Percentiles rank a stretch among this genome's conserved stretches.
phyloP scores from a whole-genome alignment of 495 filamentous ascomycete species.

The Neurospora africana region DNA sequence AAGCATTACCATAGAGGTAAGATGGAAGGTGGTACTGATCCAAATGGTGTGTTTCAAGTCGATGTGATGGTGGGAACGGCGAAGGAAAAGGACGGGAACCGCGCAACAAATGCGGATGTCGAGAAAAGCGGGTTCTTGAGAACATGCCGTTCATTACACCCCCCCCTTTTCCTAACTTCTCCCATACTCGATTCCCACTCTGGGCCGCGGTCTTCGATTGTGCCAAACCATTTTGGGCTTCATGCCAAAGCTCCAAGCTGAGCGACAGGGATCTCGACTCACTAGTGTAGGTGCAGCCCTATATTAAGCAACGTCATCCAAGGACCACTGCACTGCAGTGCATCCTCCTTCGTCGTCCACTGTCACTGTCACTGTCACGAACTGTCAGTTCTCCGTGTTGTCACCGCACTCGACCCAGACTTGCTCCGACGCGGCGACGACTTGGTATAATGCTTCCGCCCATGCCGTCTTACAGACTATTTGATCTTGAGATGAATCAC shows the following conservation, averaged over 20 bases:
- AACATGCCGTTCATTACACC: not conserved
- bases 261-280: conserved; percentile 10
- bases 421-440: not conserved
- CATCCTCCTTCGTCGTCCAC: not conserved
- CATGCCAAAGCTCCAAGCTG: conserved; percentile 12
- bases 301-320: conserved; percentile 26
- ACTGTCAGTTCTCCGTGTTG: not conserved
- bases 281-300: conserved; percentile 21
- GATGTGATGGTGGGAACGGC: not conserved
- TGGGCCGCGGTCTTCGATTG: conserved; percentile 8
- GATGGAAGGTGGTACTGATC: not conserved
- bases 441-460: not conserved
- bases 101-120: not conserved
- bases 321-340: not conserved
- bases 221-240: conserved; percentile 19
- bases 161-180: not conserved
- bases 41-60: not conserved
- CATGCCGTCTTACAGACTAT: not conserved
- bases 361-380: not conserved
- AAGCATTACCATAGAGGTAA: not conserved
- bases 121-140: not conserved
- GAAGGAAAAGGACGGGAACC: not conserved
- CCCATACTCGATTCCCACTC: not conserved
- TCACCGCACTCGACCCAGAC: not conserved
- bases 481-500: not conserved